phyloP scores from a whole-genome alignment of 768 basidiomycete species.

The Hemileccinum rubropunctum region DNA sequence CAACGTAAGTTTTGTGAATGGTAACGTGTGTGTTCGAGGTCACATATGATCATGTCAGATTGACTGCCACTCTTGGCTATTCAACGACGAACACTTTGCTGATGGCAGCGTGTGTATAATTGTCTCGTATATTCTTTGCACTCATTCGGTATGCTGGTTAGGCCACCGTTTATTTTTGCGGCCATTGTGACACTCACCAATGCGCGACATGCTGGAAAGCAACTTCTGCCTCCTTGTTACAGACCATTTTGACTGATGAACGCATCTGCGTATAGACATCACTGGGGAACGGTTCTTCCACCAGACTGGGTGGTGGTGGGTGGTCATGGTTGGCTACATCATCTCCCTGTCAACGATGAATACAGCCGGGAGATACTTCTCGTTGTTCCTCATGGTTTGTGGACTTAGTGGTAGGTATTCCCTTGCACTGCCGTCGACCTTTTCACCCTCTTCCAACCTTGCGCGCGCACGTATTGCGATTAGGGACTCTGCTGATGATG shows the following conservation, averaged over 20 bases:
- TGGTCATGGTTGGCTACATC: conserved; percentile 57
- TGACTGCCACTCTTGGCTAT: conserved; percentile 63
- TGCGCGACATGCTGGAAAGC: conserved; percentile 53
- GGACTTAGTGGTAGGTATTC: conserved; percentile 43
- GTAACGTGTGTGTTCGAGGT: background rate
- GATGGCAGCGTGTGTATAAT: conserved; percentile 50
- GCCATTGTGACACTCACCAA: conserved; percentile 49
- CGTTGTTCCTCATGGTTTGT: conserved; percentile 61
- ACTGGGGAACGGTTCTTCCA: conserved; percentile 70
- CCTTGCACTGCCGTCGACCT: background rate
- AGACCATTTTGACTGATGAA: background rate
- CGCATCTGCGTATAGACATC: conserved; percentile 35
- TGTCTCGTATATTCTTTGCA: background rate
- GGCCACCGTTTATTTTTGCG: conserved; percentile 61
- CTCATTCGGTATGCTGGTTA: conserved; percentile 18
- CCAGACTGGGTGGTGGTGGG: conserved; percentile 56
- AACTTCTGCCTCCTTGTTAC: too few species aligned
- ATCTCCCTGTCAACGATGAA: conserved; percentile 54
- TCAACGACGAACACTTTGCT: conserved; percentile 56
- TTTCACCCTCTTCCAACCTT: too few species aligned
- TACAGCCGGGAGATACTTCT: conserved; percentile 53
- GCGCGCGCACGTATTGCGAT: too few species aligned
- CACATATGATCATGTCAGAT: conserved; percentile 27
- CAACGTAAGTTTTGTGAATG: conserved; percentile 35
- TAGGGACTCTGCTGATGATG: conserved; percentile 43